These are phyloP conservation scores for Calonectria naviculata DNA, from an alignment of 2,329 filamentous ascomycete species.

Conservation along the genomic window DNA sequence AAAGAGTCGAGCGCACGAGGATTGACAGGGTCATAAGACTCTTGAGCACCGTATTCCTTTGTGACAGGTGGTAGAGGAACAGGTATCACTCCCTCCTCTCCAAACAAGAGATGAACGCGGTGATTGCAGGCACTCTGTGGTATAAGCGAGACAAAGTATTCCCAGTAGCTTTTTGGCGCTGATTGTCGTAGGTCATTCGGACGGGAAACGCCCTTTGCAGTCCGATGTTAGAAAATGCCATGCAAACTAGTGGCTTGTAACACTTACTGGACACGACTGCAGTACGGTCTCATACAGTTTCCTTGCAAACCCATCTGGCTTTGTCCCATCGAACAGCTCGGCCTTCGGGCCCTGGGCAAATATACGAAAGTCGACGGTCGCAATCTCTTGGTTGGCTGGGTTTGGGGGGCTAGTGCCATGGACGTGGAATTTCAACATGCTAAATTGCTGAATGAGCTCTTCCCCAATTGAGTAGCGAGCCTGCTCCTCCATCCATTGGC, in stretches of 20 bases:
- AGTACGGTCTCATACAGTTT: conserved; percentile 49
- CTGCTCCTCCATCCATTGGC: conserved; percentile 34
- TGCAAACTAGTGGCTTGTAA: conserved; percentile 39
- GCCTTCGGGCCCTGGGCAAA: conserved; percentile 50
- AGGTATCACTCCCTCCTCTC: conserved; percentile 14
- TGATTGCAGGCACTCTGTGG: conserved; percentile 36
- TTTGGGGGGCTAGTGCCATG: conserved; percentile 52
- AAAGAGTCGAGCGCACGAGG: conserved; percentile 21
- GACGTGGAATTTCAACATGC: conserved; percentile 44
- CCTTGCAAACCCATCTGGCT: conserved; percentile 37
- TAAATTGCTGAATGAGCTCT: conserved; percentile 34
- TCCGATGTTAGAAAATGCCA: neutral
- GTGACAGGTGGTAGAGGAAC: conserved; percentile 31
- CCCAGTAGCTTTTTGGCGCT: conserved; percentile 33
- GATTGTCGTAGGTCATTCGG: conserved; percentile 47
- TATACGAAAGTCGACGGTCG: conserved; percentile 58
- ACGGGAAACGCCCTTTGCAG: conserved; percentile 15
- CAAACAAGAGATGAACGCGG: conserved; percentile 31
- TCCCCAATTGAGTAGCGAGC: conserved; percentile 20
- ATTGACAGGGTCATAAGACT: conserved; percentile 33
- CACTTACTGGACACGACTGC: conserved; percentile 51
- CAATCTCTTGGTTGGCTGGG: conserved; percentile 52
- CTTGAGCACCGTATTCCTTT: conserved; percentile 30
- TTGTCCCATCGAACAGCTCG: conserved; percentile 20
- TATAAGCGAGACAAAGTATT: conserved; percentile 33